Percentiles rank a stretch among this genome's conserved stretches.
phyloP scores from a whole-genome alignment of 306 rosid species.

The Cicer pinnatifidum region DNA sequence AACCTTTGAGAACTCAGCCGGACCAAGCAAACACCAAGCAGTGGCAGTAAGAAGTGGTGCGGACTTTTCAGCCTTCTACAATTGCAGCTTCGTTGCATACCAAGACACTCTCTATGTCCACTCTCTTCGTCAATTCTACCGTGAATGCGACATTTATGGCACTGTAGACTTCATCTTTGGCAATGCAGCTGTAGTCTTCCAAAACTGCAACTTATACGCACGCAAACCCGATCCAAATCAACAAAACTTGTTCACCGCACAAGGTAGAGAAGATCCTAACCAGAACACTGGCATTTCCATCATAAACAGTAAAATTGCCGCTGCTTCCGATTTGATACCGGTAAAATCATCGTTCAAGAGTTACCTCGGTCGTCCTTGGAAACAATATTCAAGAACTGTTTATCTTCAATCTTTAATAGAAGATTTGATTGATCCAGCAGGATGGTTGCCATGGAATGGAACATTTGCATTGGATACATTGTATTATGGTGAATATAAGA shows the following conservation, averaged over 20 bases:
- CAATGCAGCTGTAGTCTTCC: constrained; percentile 76
- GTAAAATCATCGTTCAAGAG: constrained; percentile 52
- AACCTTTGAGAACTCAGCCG: constrained; percentile 83
- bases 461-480: constrained; percentile 69
- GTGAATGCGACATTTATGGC: constrained; percentile 86
- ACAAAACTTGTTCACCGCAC: constrained; percentile 81
- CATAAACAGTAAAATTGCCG: constrained; percentile 64
- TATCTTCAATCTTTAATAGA: constrained; percentile 56
- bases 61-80: constrained; percentile 74
- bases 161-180: constrained; percentile 88
- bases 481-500: constrained; percentile 78
- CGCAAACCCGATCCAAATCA: constrained; percentile 68
- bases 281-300: constrained; percentile 84
- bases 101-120: constrained; percentile 95
- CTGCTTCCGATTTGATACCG: constrained; percentile 68
- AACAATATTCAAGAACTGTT: constrained; percentile 73
- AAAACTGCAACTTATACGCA: constrained; percentile 80
- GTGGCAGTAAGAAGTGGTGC: constrained; percentile 79
- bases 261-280: constrained; percentile 82
- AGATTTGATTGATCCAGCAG: constrained; percentile 62
- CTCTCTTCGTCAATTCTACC: constrained; percentile 85
- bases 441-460: constrained; percentile 88
- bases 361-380: constrained; percentile 90
- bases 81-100: constrained; percentile 83
- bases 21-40: constrained; percentile 89